phyloP scores from a whole-genome alignment of 768 basidiomycete genomes.

The Atractiella rhizophila region DNA sequence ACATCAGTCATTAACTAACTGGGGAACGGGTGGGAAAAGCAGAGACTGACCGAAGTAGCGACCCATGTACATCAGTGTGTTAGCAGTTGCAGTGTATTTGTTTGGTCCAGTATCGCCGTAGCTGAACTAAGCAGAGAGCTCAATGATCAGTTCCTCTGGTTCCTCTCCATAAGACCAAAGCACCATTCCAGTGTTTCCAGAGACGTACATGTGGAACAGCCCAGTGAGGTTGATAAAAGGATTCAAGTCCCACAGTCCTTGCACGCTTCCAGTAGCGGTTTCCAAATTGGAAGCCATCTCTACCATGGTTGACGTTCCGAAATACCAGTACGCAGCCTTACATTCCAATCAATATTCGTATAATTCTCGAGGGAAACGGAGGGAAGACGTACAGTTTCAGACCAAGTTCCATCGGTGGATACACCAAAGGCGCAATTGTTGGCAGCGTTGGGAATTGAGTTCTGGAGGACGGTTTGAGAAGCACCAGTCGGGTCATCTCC shows the following conservation, averaged over 20 bases:
- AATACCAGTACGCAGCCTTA: conserved; percentile 11
- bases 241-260: conserved; percentile 45
- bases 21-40: neutral
- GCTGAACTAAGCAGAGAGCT: conserved; percentile 23
- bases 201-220: conserved; percentile 66
- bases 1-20: neutral
- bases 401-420: conserved; percentile 57
- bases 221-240: conserved; percentile 46
- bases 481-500: conserved; percentile 48
- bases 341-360: neutral
- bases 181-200: conserved; percentile 35
- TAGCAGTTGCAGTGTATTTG: conserved; percentile 85
- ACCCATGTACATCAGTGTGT: conserved; percentile 56
- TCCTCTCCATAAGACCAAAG: conserved; percentile 4
- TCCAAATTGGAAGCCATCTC: conserved; percentile 63
- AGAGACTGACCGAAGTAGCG: conserved; percentile 30
- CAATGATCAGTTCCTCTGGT: too few species aligned
- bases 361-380: neutral
- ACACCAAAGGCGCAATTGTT: conserved; percentile 38
- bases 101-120: conserved; percentile 58
- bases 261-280: conserved; percentile 63
- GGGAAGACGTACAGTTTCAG: conserved; percentile 53
- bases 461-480: conserved; percentile 38
- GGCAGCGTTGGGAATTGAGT: conserved; percentile 48
- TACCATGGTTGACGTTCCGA: conserved; percentile 27